These are phyloP conservation scores for Corymbia citriodora DNA, from an alignment of 441 rosid genomes.

Conservation along the genomic window DNA sequence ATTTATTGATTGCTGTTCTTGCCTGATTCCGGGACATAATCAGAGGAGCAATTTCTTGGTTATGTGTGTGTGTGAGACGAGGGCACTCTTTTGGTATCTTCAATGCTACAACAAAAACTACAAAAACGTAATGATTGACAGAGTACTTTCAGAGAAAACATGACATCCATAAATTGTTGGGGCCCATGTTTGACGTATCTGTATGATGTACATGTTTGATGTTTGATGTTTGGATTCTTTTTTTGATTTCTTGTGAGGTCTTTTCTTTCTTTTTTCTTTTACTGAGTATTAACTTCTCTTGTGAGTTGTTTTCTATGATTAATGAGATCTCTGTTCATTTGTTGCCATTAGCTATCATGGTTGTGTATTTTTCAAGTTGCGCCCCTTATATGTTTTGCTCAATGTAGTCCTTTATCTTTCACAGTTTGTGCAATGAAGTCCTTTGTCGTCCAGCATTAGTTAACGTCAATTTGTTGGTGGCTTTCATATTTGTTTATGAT, in stretches of 20 bases:
- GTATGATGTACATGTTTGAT: rapidly evolving
- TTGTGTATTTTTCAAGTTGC: neutral
- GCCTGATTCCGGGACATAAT: neutral
- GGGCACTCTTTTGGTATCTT: neutral
- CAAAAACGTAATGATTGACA: neutral
- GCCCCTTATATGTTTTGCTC: neutral
- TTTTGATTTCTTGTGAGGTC: neutral
- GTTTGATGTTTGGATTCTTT: neutral
- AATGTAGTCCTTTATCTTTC: neutral
- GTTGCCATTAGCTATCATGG: neutral
- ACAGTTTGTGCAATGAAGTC: neutral
- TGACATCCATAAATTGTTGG: neutral
- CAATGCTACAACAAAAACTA: neutral
- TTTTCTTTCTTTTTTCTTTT: neutral
- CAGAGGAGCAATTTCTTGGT: neutral
- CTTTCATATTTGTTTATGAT: neutral
- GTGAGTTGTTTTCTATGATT: neutral
- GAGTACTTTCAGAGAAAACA: neutral
- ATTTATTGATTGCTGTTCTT: neutral
- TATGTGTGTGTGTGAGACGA: neutral
- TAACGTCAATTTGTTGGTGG: neutral
- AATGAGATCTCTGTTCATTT: neutral
- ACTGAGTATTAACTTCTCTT: neutral
- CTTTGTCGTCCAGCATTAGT: neutral
- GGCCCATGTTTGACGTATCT: neutral